Base-by-base conservation (phyloP, 805 yeast genomes). In the Maudiozyma saulgeensis region DNA sequence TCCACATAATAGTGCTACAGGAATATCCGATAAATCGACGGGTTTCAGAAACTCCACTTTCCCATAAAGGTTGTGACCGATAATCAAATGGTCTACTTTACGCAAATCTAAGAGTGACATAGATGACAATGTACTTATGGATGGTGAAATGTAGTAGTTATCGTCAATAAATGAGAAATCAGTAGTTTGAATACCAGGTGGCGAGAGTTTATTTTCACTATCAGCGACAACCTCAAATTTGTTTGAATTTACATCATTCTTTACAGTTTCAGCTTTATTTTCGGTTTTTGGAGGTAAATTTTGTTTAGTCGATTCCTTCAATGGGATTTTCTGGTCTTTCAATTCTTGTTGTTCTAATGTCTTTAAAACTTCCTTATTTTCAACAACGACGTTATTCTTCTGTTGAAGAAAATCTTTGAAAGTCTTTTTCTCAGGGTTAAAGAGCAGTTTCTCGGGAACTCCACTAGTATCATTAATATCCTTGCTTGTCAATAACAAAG, bases 101-200 rank as follows among this genome's bases (percentile, higher is more conserved):
- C 84, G 79, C 44, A 88, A 74, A 53, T 87, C 83, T 11, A 79
- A 68, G 38, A 86, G 70, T 0, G 88, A 66, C 75, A 78, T 73
- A 16, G 72, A 67, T 48, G 77, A 74, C 47, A 93, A 69, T 45
- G 81, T 81, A 6, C 80, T 77, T 37, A 83, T 60, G 2, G 88
- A 72, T 18, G 99, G 99, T 5, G 86, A 78, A 48, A 82, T 82
- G 87, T 93, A 93, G 68, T 90, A 93, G 6, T 90, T 96, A 44
- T 84, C 79, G 12, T 80, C 82, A 47, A 82, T 79, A 34, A 73
- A 72, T 39, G 77, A 71, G 41, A 71, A 69, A 42, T 73, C 73
- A 41, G 70, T 74, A 28, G 15, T 42, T 9, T 6, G 12, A 2
- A 42, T 8, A 42, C 82, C 78, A 75, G 82, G 82, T 73, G 70